These are phyloP conservation scores for Pilaira anomala DNA, from an alignment of 192 early-diverging fungal species.

Conservation along the genomic window DNA sequence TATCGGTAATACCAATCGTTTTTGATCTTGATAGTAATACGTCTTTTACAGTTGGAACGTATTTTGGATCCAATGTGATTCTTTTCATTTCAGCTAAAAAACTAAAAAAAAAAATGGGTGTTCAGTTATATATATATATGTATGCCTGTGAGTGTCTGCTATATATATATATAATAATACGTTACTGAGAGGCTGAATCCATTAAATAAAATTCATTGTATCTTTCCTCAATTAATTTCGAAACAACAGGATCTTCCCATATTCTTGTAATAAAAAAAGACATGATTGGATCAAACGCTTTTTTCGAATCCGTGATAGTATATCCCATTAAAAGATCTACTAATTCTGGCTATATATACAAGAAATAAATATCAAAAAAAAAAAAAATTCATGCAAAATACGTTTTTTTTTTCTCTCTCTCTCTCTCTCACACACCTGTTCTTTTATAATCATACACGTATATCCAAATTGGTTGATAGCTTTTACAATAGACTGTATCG, in stretches of 20 bases:
- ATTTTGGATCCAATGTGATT: slow-evolving; percentile 72
- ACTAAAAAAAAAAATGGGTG: slow-evolving; percentile 49
- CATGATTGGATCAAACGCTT: slow-evolving; percentile 60
- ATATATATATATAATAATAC: background rate
- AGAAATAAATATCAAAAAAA: background rate
- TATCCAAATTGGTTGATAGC: slow-evolving; percentile 1
- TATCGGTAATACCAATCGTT: slow-evolving; percentile 97
- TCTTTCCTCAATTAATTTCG: slow-evolving; percentile 51
- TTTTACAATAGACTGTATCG: slow-evolving; percentile 6
- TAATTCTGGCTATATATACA: too few relatives aligned
- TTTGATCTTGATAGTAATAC: slow-evolving; percentile 92
- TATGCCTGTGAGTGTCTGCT: too few relatives aligned
- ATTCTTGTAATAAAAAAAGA: slow-evolving; percentile 61
- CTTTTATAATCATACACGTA: slow-evolving; percentile 68
- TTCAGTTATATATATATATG: too few relatives aligned
- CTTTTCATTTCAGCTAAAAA: slow-evolving; percentile 92
- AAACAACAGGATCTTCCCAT: slow-evolving; percentile 62
- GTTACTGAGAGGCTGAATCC: slow-evolving; percentile 86
- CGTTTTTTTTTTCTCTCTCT: background rate
- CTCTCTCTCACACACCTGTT: too few relatives aligned
- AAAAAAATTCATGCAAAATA: slow-evolving; percentile 17
- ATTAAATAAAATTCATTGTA: slow-evolving; percentile 75
- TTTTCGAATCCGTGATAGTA: slow-evolving; percentile 51
- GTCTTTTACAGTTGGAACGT: slow-evolving; percentile 89
- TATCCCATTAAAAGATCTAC: slow-evolving; percentile 41